These are phyloP conservation scores for Cystobasidium tubakii DNA, from an alignment of 768 basidiomycete genomes.

Conservation along the genomic window DNA sequence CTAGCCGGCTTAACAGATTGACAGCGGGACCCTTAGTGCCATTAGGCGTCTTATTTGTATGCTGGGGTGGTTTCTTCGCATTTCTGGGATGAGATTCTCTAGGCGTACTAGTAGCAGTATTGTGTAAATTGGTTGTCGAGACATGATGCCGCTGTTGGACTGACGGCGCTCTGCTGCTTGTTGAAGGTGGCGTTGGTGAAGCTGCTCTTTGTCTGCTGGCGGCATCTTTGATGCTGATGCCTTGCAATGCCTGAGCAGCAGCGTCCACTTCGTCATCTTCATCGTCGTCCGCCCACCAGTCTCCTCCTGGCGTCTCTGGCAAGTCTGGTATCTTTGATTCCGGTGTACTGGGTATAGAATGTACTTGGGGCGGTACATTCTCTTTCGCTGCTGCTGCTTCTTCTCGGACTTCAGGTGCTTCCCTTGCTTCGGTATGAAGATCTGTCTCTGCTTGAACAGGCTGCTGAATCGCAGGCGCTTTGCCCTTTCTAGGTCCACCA, in stretches of 20 bases:
- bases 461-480: neutral
- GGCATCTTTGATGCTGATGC: neutral
- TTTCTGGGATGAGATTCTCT: neutral
- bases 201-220: neutral
- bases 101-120: neutral
- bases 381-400: neutral
- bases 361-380: neutral
- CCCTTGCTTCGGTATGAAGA: neutral
- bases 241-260: conserved; percentile 9
- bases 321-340: neutral
- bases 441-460: neutral
- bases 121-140: neutral
- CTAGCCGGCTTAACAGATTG: neutral
- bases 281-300: conserved; percentile 24
- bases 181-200: neutral
- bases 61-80: neutral
- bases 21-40: neutral
- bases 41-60: neutral
- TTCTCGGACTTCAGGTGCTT: neutral
- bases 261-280: conserved; percentile 19
- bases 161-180: neutral
- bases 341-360: neutral
- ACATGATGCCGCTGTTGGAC: neutral
- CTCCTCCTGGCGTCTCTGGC: neutral
- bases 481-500: neutral